Percentiles rank a stretch among this genome's conserved stretches.
Conservation (phyloP, 306 rosid species). For the Morella rubra region DNA sequence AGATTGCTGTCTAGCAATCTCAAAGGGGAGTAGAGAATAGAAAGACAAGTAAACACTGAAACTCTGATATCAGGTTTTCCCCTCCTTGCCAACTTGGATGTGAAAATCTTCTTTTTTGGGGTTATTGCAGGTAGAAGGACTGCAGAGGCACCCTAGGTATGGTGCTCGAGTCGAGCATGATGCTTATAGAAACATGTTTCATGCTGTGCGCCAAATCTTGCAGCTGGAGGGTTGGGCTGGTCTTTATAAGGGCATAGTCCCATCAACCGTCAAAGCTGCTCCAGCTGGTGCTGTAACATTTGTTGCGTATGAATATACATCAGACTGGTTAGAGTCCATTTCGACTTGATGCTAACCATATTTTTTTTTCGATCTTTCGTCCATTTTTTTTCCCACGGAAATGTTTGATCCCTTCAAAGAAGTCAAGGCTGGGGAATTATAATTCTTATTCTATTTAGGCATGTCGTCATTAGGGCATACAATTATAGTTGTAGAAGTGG, state of each 20-base stretch:
- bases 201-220: slow-evolving; percentile 64
- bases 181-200: slow-evolving; percentile 72
- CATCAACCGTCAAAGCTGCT: slow-evolving; percentile 89
- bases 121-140: slow-evolving; percentile 70
- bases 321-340: slow-evolving; percentile 72
- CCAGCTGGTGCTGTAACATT: slow-evolving; percentile 94
- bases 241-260: slow-evolving; percentile 83
- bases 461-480: slow-evolving; percentile 1
- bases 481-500: slow-evolving; percentile 2
- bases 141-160: slow-evolving; percentile 85
- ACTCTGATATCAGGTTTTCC: neutral
- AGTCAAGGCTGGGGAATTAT: neutral
- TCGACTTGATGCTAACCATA: slow-evolving; percentile 36
- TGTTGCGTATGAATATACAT: slow-evolving; percentile 76
- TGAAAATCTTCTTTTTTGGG: neutral
- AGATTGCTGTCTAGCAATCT: neutral
- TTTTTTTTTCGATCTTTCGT: neutral
- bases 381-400: slow-evolving; percentile 37
- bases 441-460: slow-evolving; percentile 1
- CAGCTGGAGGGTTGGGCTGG: slow-evolving; percentile 79
- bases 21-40: neutral
- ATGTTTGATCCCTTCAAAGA: slow-evolving; percentile 7
- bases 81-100: neutral
- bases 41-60: neutral
- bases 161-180: slow-evolving; percentile 79